Percentiles rank a stretch among this genome's conserved stretches.
Evolutionary conservation across 768 basidiomycete genomes (phyloP).

Genomic region (Dictyophora rubrovolvata): DNA sequence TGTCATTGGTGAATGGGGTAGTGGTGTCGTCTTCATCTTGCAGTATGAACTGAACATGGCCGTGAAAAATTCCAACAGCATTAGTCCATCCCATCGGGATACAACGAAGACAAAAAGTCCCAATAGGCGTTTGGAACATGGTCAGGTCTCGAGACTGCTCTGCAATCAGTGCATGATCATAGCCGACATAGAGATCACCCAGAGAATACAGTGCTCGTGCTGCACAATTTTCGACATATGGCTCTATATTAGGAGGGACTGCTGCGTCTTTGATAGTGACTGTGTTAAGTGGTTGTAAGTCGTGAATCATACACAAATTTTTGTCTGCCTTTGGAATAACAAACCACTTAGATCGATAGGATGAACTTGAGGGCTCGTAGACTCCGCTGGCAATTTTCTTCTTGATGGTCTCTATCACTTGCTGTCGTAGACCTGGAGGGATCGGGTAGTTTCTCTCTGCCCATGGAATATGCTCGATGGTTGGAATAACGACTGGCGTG

Average conservation of each 20-base stretch:
- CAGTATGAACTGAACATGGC: constrained; percentile 28
- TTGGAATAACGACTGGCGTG: constrained; percentile 23
- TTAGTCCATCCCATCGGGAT: constrained; percentile 35
- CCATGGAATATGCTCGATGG: constrained; percentile 29
- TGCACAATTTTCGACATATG: constrained; percentile 22
- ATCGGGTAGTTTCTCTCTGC: constrained; percentile 25
- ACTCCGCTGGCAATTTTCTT: constrained; percentile 26
- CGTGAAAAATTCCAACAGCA: constrained; percentile 30
- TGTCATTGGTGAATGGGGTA: constrained; percentile 30
- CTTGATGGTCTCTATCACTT: constrained; percentile 23
- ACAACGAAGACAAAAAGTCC: constrained; percentile 15
- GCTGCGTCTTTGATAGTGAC: constrained; percentile 29
- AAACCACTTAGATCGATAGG: constrained; percentile 30
- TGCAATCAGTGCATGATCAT: constrained; percentile 15
- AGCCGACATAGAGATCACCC: constrained; percentile 16
- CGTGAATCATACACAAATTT: constrained; percentile 26
- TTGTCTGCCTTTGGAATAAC: constrained; percentile 30
- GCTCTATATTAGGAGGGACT: constrained; percentile 23
- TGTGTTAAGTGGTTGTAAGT: constrained; percentile 28
- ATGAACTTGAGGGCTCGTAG: constrained; percentile 27
- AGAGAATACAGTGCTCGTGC: constrained; percentile 15
- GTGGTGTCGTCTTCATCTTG: constrained; percentile 28
- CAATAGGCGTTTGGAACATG: constrained; percentile 28
- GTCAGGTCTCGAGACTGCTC: constrained; percentile 28
- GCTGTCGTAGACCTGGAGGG: constrained; percentile 22